Evolutionary conservation across 441 rosid species (phyloP).

Genomic region (Gossypium aridum): DNA sequence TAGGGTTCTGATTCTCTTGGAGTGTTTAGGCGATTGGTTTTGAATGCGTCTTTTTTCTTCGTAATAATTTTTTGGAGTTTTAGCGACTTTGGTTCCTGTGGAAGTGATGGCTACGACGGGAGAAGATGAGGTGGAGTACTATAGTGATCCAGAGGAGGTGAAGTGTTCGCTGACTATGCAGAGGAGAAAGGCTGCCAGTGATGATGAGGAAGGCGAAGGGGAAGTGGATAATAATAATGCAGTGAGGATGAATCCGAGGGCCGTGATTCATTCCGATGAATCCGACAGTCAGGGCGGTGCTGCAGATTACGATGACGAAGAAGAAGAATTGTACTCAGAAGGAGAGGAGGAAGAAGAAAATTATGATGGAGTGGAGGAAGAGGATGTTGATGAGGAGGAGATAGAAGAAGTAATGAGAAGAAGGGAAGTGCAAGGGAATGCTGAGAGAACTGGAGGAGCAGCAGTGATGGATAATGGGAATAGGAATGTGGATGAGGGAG

Average conservation of each 20-base stretch:
- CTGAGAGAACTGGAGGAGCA: constrained; percentile 11
- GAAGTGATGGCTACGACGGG: constrained; percentile 41
- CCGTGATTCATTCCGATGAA: constrained; percentile 47
- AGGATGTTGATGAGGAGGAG: neutral
- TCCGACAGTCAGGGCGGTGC: constrained; percentile 63
- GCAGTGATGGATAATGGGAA: constrained; percentile 22
- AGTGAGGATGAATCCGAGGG: constrained; percentile 33
- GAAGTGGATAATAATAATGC: constrained; percentile 21
- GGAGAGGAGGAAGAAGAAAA: constrained; percentile 31
- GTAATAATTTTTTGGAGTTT: neutral
- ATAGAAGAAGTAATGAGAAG: neutral
- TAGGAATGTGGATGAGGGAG: constrained; percentile 20
- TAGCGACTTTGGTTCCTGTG: constrained; percentile 1
- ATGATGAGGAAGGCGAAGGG: constrained; percentile 61
- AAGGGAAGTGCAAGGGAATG: neutral
- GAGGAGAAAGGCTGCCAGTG: constrained; percentile 80
- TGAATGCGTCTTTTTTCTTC: neutral
- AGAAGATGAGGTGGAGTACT: constrained; percentile 64
- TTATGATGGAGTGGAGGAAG: constrained; percentile 16
- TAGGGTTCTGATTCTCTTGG: constrained; percentile 12
- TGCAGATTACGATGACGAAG: constrained; percentile 58
- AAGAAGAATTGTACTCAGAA: constrained; percentile 36
- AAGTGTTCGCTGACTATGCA: constrained; percentile 57
- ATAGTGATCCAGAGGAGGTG: constrained; percentile 90
- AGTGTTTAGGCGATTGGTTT: constrained; percentile 3